Percentiles rank a stretch among this genome's conserved stretches.
These are phyloP conservation scores for Hypoxylon lienhwacheense DNA, from an alignment of 495 filamentous ascomycete species.

Conservation along the genomic window DNA sequence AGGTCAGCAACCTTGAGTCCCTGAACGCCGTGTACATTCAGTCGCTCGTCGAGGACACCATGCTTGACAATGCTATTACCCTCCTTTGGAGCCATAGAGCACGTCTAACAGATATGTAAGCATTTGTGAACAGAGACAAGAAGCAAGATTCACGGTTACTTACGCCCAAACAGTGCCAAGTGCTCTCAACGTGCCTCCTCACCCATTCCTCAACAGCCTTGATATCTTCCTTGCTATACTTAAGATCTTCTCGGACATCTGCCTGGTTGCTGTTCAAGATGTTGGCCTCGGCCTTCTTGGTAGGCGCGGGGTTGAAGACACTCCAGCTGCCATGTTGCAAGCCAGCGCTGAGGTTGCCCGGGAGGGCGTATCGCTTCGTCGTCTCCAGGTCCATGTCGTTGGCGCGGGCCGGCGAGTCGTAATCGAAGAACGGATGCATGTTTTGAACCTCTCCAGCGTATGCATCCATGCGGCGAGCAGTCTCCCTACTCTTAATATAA, in stretches of 20 bases:
- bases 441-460: conserved; percentile 76
- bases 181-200: conserved; percentile 74
- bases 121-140: background rate
- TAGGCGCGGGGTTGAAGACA: conserved; percentile 40
- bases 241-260: conserved; percentile 60
- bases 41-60: conserved; percentile 75
- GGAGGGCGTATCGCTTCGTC: conserved; percentile 72
- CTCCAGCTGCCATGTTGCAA: conserved; percentile 61
- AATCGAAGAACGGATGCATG: conserved; percentile 69
- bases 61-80: conserved; percentile 80
- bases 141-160: conserved; percentile 24
- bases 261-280: conserved; percentile 56
- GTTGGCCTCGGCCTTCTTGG: conserved; percentile 51
- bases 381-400: conserved; percentile 73
- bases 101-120: conserved; percentile 57
- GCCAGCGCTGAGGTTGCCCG: conserved; percentile 71
- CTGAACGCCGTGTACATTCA: conserved; percentile 80
- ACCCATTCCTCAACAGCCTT: conserved; percentile 76
- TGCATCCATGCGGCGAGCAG: conserved; percentile 72
- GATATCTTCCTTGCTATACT: conserved; percentile 70
- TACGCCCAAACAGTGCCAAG: conserved; percentile 69
- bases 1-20: conserved; percentile 81
- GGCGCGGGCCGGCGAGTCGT: conserved; percentile 66
- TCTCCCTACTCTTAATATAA: conserved; percentile 86
- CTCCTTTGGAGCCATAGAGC: conserved; percentile 78